Percentiles rank a stretch among this genome's conserved stretches.
Conservation (phyloP, 106 monocot species). For the Posidonia australis region DNA sequence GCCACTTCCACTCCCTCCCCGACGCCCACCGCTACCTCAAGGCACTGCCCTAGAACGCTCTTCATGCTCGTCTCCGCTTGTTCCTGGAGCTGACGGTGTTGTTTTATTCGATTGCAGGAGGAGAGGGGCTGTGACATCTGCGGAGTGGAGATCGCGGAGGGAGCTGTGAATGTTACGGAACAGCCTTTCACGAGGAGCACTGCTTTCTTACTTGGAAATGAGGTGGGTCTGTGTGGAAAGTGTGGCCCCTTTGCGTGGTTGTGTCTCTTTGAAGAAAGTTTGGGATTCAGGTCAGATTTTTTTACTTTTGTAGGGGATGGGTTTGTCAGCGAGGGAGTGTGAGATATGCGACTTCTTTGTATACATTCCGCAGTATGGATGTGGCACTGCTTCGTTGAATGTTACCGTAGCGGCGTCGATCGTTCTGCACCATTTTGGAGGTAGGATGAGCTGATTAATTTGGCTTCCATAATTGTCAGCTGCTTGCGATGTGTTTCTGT, state of each 20-base stretch:
- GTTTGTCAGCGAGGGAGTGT: conserved; percentile 65
- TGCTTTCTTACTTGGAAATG: conserved; percentile 89
- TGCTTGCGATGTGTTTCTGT: no score
- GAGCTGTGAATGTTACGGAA: conserved; percentile 38
- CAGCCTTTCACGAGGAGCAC: conserved; percentile 84
- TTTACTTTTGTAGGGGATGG: conserved; percentile 52
- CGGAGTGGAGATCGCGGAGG: conserved; percentile 83
- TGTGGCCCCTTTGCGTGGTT: neutral
- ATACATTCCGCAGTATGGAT: conserved; percentile 89
- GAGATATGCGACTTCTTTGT: conserved; percentile 95
- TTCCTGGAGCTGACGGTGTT: no score
- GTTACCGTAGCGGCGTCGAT: conserved; percentile 97
- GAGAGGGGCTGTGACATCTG: conserved; percentile 77
- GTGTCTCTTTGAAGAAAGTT: neutral
- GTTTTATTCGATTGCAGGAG: conserved; percentile 13
- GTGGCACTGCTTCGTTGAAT: conserved; percentile 93
- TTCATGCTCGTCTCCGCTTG: neutral
- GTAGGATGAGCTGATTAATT: conserved; percentile 13
- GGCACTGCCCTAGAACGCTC: neutral
- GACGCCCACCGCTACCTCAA: conserved; percentile 63
- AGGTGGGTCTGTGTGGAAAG: conserved; percentile 25
- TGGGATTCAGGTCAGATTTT: neutral
- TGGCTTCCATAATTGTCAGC: no score
- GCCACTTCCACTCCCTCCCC: conserved; percentile 66
- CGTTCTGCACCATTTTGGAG: conserved; percentile 85